phyloP scores from a whole-genome alignment of 2,329 filamentous ascomycete genomes.

The Metarhizium sp. region DNA sequence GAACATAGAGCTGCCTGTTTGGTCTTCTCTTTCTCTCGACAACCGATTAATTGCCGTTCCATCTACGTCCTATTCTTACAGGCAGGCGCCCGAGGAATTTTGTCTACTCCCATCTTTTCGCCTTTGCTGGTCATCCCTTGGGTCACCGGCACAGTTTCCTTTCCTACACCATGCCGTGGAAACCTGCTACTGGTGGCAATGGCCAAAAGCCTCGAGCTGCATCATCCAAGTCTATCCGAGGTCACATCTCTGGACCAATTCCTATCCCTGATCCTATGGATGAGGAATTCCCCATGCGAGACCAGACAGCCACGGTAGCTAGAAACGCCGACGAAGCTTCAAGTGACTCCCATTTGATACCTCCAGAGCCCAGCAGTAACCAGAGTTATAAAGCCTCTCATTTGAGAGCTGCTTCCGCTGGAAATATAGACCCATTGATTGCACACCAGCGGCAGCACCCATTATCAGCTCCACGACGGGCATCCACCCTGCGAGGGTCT shows the following conservation, averaged over 20 bases:
- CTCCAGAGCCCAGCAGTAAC: not conserved
- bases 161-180: slow-evolving; percentile 29
- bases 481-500: not conserved
- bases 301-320: slow-evolving; percentile 25
- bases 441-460: not conserved
- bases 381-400: not conserved
- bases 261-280: slow-evolving; percentile 39
- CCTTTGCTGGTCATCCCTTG: not conserved
- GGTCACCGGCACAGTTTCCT: not conserved
- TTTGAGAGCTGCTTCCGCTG: not conserved
- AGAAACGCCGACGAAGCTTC: slow-evolving; percentile 15
- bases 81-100: not conserved
- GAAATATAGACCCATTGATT: not conserved
- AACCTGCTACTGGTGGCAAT: slow-evolving; percentile 28
- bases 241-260: slow-evolving; percentile 53
- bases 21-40: not conserved
- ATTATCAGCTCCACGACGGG: not conserved
- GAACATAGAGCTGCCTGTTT: not conserved
- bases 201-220: slow-evolving; percentile 15
- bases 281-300: slow-evolving; percentile 45
- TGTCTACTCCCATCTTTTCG: not conserved
- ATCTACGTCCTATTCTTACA: not conserved
- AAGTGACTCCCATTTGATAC: not conserved
- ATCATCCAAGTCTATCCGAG: slow-evolving; percentile 41
- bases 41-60: not conserved